Conservation (phyloP, 352 stramenopile genomes). For the Pythium chondricola region DNA sequence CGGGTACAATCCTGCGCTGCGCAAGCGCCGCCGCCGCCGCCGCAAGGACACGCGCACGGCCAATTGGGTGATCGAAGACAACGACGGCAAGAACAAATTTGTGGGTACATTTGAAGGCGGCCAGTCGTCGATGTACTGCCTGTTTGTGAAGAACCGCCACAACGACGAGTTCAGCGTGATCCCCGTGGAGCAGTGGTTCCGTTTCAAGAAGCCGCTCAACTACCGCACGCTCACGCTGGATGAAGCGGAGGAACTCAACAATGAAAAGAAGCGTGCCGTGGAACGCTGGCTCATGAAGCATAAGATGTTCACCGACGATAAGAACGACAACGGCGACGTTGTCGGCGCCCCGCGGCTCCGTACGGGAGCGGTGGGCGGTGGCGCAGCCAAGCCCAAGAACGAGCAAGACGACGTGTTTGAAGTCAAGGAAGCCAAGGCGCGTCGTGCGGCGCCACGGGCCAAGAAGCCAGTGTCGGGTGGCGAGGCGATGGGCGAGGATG, state of each 20-base stretch:
- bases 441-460: slow-evolving; percentile 32
- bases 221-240: slow-evolving; percentile 83
- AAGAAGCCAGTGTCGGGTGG: slow-evolving; percentile 37
- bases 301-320: slow-evolving; percentile 76
- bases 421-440: slow-evolving; percentile 39
- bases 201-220: slow-evolving; percentile 84
- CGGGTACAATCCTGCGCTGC: slow-evolving; percentile 68
- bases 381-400: slow-evolving; percentile 25
- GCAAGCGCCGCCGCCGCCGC: slow-evolving; percentile 67
- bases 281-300: slow-evolving; percentile 88
- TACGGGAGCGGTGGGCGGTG: slow-evolving; percentile 46
- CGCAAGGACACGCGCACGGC: slow-evolving; percentile 71
- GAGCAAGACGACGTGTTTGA: slow-evolving; percentile 68
- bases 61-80: slow-evolving; percentile 83
- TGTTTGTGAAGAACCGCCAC: slow-evolving; percentile 83
- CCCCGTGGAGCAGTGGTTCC: slow-evolving; percentile 85
- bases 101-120: slow-evolving; percentile 76
- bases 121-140: slow-evolving; percentile 80
- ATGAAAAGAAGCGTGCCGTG: slow-evolving; percentile 85
- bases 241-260: slow-evolving; percentile 83
- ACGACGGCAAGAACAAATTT: slow-evolving; percentile 78
- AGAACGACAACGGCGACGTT: slow-evolving; percentile 41
- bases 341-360: slow-evolving; percentile 62
- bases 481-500: slow-evolving; percentile 70
- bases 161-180: slow-evolving; percentile 87